Percentiles rank a stretch among this genome's conserved stretches.
Conservation (phyloP, 2,329 filamentous ascomycete species). For the Phaeosphaeriaceae sp. region DNA sequence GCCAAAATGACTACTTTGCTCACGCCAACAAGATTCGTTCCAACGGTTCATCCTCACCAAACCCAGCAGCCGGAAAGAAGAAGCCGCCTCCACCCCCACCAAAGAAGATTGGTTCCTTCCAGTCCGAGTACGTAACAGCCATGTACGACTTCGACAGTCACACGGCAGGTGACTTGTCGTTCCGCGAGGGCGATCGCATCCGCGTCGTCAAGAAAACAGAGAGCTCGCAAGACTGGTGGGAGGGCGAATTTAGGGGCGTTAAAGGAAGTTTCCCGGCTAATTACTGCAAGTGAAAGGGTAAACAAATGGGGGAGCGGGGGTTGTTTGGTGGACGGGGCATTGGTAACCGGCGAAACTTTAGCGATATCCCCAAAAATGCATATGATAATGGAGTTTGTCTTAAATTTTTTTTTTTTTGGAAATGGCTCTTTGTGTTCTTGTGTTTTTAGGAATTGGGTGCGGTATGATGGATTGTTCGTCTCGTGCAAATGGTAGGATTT, state of each 20-base stretch:
- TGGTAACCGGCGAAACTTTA: too few relatives aligned
- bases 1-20: constrained; percentile 43
- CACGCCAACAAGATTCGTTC: constrained; percentile 50
- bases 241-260: constrained; percentile 73
- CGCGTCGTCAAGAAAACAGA: constrained; percentile 78
- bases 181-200: constrained; percentile 79
- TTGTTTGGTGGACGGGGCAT: too few relatives aligned
- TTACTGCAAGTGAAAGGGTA: constrained; percentile 64
- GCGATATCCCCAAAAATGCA: too few relatives aligned
- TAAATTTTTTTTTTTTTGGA: too few relatives aligned
- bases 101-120: constrained; percentile 61
- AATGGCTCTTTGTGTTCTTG: too few relatives aligned
- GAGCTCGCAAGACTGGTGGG: constrained; percentile 87
- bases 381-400: too few relatives aligned
- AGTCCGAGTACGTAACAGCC: constrained; percentile 69
- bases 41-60: constrained; percentile 49
- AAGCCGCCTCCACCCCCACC: constrained; percentile 75
- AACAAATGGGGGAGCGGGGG: too few relatives aligned
- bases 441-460: too few relatives aligned
- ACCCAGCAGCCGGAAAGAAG: constrained; percentile 65
- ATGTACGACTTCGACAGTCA: constrained; percentile 78
- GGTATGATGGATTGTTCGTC: too few relatives aligned
- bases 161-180: constrained; percentile 72
- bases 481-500: too few relatives aligned
- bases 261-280: constrained; percentile 82